A percentile compares a stretch with the other conserved stretches of the same genome.
phyloP scores from a whole-genome alignment of 768 basidiomycete genomes.

The Dendrothele bispora region DNA sequence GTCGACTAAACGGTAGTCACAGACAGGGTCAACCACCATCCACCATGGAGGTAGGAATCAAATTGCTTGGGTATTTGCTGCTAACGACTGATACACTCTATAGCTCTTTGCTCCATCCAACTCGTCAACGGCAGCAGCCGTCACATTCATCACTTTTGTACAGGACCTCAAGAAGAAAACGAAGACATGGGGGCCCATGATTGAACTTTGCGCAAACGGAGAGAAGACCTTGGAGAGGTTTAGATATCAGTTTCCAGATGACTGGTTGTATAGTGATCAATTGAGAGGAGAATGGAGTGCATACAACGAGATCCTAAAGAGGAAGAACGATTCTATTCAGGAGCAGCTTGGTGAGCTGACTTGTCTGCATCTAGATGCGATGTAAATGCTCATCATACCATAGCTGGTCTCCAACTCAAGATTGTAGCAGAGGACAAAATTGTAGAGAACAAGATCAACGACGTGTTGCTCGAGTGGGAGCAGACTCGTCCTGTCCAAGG shows the following conservation, averaged over 20 bases:
- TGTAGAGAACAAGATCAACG: constrained; percentile 92
- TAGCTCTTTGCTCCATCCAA: constrained; percentile 75
- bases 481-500: constrained; percentile 95
- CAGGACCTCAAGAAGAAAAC: constrained; percentile 98
- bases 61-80: not conserved
- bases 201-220: constrained; percentile 90
- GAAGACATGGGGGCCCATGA: constrained; percentile 94
- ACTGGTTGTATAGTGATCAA: constrained; percentile 99
- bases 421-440: constrained; percentile 99
- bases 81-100: not conserved
- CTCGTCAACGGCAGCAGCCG: constrained; percentile 96
- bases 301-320: constrained; percentile 95
- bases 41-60: constrained; percentile 42
- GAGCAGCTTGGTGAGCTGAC: constrained; percentile 85
- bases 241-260: constrained; percentile 93
- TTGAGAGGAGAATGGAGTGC: constrained; percentile 98
- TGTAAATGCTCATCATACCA: not conserved
- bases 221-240: constrained; percentile 98
- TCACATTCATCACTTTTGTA: constrained; percentile 98
- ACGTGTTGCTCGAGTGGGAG: constrained; percentile 92
- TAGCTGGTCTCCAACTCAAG: constrained; percentile 97
- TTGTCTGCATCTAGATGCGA: not conserved
- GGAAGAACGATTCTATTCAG: constrained; percentile 98
- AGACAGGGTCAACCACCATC: constrained; percentile 26
- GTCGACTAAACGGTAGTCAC: too few relatives aligned